phyloP scores from a whole-genome alignment of 495 filamentous ascomycete genomes.

The Beverwykella pulmonaria region DNA sequence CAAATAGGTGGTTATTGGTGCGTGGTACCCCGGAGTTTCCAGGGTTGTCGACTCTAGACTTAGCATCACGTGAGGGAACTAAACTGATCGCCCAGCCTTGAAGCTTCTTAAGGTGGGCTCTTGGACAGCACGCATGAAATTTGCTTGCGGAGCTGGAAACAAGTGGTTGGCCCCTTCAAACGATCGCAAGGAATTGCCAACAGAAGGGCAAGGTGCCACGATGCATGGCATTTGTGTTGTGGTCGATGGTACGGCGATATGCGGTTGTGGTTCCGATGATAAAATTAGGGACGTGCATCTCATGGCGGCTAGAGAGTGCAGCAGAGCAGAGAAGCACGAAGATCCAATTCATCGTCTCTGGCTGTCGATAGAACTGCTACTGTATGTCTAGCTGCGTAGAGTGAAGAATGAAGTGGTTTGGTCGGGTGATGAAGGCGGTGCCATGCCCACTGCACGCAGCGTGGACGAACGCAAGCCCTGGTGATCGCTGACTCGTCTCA shows the following conservation, averaged over 20 bases:
- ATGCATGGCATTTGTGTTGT: neutral
- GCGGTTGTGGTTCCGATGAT: too few species aligned
- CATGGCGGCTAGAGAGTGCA: too few species aligned
- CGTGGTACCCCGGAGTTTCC: too few species aligned
- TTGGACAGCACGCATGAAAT: neutral
- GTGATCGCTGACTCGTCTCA: neutral
- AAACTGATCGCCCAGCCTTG: neutral
- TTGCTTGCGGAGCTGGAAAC: neutral
- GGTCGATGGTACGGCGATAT: too few species aligned
- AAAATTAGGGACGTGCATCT: neutral
- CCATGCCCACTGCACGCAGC: neutral
- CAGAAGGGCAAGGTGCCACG: neutral
- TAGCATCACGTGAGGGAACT: neutral
- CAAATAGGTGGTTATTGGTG: too few species aligned
- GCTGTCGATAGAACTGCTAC: too few species aligned
- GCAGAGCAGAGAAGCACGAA: too few species aligned
- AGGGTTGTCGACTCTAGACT: too few species aligned
- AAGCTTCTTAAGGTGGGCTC: neutral
- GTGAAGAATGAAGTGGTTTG: too few species aligned
- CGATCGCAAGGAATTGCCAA: neutral
- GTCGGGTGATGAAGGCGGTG: neutral
- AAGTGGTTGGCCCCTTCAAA: neutral
- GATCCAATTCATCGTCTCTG: too few species aligned
- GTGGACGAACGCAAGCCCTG: neutral
- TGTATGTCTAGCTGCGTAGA: too few species aligned